Evolutionary conservation across 2,329 filamentous ascomycete genomes (phyloP), one percentile per base, ranked within the genome.

Genomic region (Elsinoe fawcettii): DNA sequence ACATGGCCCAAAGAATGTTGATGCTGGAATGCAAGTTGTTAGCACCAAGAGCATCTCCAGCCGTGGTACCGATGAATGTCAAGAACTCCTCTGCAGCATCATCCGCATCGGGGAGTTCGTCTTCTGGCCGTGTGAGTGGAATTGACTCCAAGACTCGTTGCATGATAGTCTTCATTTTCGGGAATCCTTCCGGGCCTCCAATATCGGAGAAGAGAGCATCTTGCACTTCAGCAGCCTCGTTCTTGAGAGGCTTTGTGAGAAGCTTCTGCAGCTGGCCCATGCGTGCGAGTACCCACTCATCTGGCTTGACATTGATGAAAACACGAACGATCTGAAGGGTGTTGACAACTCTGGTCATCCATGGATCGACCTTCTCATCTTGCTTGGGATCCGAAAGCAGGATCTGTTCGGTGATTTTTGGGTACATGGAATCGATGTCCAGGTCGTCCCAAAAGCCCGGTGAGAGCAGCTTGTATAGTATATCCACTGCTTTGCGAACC

Each of bases 1-100:
- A 90, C 18, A 99, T 75, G 14, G 90, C 93, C 91, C 91, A 97
- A 14, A 99, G 75, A 22, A 95, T 86, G 68, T 96, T 96, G 69
- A 99, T 87, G 44, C 90, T 90, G 11, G 91, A 90, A 32, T 58
- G 56, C 9, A 57, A 47, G 20, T 57, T 57, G 20, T 54, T 58
- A 16, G 58, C 60, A 5, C 88, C 88, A 63, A 99, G 83, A 8
- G 87, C 87, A 71, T 97, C 93, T 0, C 88, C 92, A 1, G 91
- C 90, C 56, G 92, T 83, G n/a, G 84, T 81, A 16, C 89, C 93
- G 36, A 97, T 74, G 67, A 90, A 92, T 1, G 83, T 84, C 51
- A 95, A 84, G 64, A 97, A 90, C 68, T 96, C 91, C 0, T 91
- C 91, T 0, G 86, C 89, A 22, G 89, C 84, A 14, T 83, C 77